Conservation (phyloP, 495 filamentous ascomycete species). For the Talaromyces trachyspermus region DNA sequence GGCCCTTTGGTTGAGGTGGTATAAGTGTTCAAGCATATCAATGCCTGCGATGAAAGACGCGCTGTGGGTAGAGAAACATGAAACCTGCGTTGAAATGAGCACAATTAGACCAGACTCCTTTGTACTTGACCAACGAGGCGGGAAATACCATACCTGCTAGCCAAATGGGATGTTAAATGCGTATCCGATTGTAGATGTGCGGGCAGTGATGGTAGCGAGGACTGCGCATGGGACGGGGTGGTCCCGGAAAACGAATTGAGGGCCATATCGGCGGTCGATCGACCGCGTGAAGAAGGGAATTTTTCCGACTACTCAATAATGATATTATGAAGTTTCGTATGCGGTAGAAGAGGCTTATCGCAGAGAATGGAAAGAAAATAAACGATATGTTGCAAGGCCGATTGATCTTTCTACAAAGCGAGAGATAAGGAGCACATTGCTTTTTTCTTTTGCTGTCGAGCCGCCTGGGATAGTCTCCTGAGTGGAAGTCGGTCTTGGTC, state of each 20-base stretch:
- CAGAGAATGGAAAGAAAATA: neutral
- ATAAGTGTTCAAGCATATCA: conserved; percentile 89
- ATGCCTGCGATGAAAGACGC: conserved; percentile 79
- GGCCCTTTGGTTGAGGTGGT: conserved; percentile 76
- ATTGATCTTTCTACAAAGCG: neutral
- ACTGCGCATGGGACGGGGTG: conserved; percentile 67
- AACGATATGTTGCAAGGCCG: neutral
- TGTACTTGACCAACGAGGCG: neutral
- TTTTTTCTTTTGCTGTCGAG: too few relatives aligned
- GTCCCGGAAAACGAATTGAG: conserved; percentile 25
- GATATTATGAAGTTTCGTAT: neutral
- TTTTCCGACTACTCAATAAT: conserved; percentile 5
- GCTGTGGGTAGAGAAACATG: conserved; percentile 84
- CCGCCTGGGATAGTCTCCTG: too few relatives aligned
- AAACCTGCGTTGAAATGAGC: conserved; percentile 40
- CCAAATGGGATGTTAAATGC: conserved; percentile 88
- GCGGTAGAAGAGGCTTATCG: neutral
- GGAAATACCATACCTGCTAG: conserved; percentile 55
- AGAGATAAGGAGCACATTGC: neutral
- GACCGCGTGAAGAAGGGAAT: conserved; percentile 9
- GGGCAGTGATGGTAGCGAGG: conserved; percentile 81
- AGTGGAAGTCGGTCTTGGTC: too few relatives aligned
- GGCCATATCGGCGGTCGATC: conserved; percentile 22
- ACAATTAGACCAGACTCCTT: too few relatives aligned
- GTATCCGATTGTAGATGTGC: conserved; percentile 93